Evolutionary conservation across 2,329 filamentous ascomycete species (phyloP), one percentile per base, ranked within the genome.

Genomic region (Atkinsonella texensis): DNA sequence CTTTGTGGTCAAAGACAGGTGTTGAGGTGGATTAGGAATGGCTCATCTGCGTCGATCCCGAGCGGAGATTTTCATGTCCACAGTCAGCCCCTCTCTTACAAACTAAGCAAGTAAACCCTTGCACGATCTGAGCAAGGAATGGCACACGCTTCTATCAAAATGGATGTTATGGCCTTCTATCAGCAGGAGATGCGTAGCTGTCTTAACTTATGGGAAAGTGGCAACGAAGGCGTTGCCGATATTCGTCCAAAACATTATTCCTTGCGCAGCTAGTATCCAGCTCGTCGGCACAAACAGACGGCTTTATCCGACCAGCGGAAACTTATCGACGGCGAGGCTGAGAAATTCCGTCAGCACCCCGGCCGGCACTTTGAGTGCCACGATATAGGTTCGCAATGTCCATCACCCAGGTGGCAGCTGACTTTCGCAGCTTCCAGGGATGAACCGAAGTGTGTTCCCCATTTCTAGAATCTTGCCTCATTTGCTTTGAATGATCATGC

Each of bases 401-500:
- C 15, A 17, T 18, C 18, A n/a, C 10, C 17, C 40, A 43, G 40
- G 48, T 31, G 28, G 28, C 28, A 28, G 28, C 28, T 40, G 8
- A 20, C 13, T 17, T 20, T 20, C 23, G 18, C 48, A 49, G 32
- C 40, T 11, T 43, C 20, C 18, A 23, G 20, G 41, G 41, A 13
- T 18, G 11, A 44, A 35, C 17, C 31, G n/a, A 33, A 40, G 17
- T 28, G 28, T 28, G 28, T 28, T 28, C 39, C 48, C 31, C 4
- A 28, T 28, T 49, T 49, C 40, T 35, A 49, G 48, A 44, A 49
- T 39, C 40, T 49, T 49, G 11, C 47, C 40, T 35, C 40, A 35
- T 49, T 40, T 17, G 47, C 31, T 4, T 35, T 42, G 47, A 9
- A 49, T 49, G 11, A 39, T 31, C 38, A 42, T 49, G 18, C 17